Percentiles rank a stretch among this genome's conserved stretches.
These are phyloP conservation scores for Podaxis sp. DNA, from an alignment of 768 basidiomycete species.

Conservation along the genomic window DNA sequence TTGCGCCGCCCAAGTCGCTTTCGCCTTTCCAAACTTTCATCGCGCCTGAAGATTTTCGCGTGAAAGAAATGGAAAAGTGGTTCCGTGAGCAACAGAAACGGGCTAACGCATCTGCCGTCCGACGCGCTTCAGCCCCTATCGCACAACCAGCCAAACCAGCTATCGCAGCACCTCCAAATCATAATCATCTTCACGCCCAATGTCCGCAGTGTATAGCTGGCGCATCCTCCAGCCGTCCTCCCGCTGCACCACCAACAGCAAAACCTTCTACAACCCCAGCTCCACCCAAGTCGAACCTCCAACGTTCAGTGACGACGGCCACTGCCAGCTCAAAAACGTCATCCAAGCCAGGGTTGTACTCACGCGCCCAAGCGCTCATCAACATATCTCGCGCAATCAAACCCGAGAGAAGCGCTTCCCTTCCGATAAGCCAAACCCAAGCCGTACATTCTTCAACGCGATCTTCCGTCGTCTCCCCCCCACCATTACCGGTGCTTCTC, in stretches of 20 bases:
- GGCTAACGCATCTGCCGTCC: slow-evolving; percentile 26
- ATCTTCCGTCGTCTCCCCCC: slow-evolving; percentile 32
- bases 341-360: slow-evolving; percentile 19
- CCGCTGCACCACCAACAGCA: background rate
- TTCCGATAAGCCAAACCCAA: slow-evolving; percentile 16
- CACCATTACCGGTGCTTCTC: slow-evolving; percentile 39
- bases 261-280: background rate
- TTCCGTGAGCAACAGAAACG: slow-evolving; percentile 54
- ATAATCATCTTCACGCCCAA: background rate
- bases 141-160: slow-evolving; percentile 13
- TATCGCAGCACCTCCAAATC: background rate
- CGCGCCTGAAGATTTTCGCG: slow-evolving; percentile 68
- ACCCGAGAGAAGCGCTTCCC: slow-evolving; percentile 21
- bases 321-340: slow-evolving; percentile 18
- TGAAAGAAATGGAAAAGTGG: slow-evolving; percentile 83
- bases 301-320: slow-evolving; percentile 25
- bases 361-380: slow-evolving; percentile 19
- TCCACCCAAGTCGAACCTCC: slow-evolving; percentile 1
- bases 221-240: background rate
- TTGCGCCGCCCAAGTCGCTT: slow-evolving; percentile 35
- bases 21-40: slow-evolving; percentile 62
- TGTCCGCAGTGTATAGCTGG: slow-evolving; percentile 7
- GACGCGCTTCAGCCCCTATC: slow-evolving; percentile 22
- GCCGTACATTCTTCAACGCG: slow-evolving; percentile 17
- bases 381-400: slow-evolving; percentile 22